A percentile compares a stretch with the other conserved stretches of the same genome.
These are phyloP conservation scores for Clausena lansium DNA, from an alignment of 345 rosid genomes.

Conservation along the genomic window DNA sequence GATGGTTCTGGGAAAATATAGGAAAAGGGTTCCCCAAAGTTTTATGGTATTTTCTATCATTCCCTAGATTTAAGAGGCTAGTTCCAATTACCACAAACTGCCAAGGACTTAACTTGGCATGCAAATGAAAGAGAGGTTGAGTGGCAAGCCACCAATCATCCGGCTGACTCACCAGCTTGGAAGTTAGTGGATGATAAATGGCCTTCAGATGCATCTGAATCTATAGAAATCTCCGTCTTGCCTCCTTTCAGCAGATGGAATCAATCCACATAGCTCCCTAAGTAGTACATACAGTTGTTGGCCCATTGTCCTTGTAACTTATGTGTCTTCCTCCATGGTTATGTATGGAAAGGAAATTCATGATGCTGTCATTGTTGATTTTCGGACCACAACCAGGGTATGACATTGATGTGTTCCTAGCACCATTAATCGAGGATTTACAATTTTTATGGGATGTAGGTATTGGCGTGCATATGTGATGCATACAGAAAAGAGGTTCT, in stretches of 20 bases:
- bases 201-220: not conserved
- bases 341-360: too few species aligned
- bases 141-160: not conserved
- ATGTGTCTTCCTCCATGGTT: not conserved
- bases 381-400: not conserved
- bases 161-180: not conserved
- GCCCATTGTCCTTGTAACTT: not conserved
- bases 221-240: not conserved
- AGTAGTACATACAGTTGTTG: not conserved
- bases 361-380: too few species aligned
- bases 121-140: not conserved
- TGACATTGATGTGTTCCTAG: not conserved
- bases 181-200: not conserved
- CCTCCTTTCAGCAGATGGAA: not conserved
- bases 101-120: too few species aligned
- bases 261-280: not conserved
- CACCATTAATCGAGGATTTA: not conserved
- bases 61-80: not conserved
- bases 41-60: not conserved
- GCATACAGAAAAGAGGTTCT: too few species aligned
- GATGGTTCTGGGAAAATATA: not conserved
- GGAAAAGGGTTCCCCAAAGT: not conserved
- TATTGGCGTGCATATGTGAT: too few species aligned
- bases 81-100: not conserved
- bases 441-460: fast-evolving